Percentiles rank a stretch among this genome's conserved stretches.
Conservation (phyloP, 129 eudicot genomes). For the Helianthus annuus region DNA sequence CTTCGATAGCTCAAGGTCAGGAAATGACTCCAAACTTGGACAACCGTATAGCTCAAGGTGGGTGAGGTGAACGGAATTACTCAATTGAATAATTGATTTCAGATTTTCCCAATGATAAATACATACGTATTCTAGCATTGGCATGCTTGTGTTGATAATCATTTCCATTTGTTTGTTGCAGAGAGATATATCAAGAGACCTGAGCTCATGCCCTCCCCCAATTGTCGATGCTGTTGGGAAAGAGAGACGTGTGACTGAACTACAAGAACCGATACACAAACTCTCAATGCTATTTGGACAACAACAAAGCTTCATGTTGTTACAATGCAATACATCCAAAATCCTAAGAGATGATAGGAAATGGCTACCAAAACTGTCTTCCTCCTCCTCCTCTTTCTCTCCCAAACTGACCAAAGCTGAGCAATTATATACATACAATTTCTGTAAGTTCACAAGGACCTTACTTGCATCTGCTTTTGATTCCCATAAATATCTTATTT, state of each 20-base stretch:
- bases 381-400: not conserved
- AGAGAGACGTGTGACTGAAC: not conserved
- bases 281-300: slow-evolving; percentile 11
- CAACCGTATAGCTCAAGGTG: not conserved
- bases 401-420: slow-evolving; percentile 1
- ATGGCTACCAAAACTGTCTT: not conserved
- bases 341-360: slow-evolving; percentile 4
- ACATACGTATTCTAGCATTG: not conserved
- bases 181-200: not conserved
- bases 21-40: not conserved
- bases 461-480: slow-evolving; percentile 12
- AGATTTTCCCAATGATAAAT: not conserved
- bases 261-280: not conserved
- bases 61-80: not conserved
- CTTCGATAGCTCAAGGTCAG: not conserved
- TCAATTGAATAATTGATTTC: not conserved
- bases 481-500: slow-evolving; percentile 11
- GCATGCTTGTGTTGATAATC: slow-evolving; percentile 8
- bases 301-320: not conserved
- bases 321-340: not conserved
- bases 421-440: not conserved
- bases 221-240: not conserved
- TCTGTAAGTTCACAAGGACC: slow-evolving; percentile 11
- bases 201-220: slow-evolving; percentile 16
- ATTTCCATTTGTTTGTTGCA: not conserved